Conservation (phyloP, 352 stramenopile species). For the Pythium utonaiense region DNA sequence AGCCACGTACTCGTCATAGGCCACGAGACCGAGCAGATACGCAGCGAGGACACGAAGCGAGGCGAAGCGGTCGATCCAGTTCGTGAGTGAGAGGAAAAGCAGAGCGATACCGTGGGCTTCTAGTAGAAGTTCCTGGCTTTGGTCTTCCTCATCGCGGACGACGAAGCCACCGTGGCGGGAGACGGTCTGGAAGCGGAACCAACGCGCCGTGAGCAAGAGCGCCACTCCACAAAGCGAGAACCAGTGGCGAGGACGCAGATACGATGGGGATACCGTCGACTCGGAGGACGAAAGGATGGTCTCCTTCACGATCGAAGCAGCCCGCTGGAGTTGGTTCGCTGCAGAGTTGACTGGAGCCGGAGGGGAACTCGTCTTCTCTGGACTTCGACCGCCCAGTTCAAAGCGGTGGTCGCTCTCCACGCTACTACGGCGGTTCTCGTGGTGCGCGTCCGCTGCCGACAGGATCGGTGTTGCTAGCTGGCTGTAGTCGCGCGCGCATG, state of each 20-base stretch:
- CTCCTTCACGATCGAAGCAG: conserved; percentile 1
- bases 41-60: conserved; percentile 46
- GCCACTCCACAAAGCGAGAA: conserved; percentile 3
- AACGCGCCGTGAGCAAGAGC: conserved; percentile 3
- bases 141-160: background rate
- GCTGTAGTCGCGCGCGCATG: conserved; percentile 62
- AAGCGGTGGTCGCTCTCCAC: background rate
- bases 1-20: conserved; percentile 38
- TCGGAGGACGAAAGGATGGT: background rate
- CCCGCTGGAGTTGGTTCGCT: conserved; percentile 3
- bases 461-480: conserved; percentile 13
- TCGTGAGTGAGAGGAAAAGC: conserved; percentile 7
- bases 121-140: background rate
- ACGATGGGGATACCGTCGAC: conserved; percentile 18
- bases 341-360: background rate
- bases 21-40: conserved; percentile 47
- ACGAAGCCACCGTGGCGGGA: background rate
- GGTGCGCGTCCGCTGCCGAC: background rate
- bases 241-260: conserved; percentile 54
- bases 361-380: background rate
- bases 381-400: background rate
- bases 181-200: conserved; percentile 3
- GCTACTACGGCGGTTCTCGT: background rate
- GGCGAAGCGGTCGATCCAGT: conserved; percentile 40
- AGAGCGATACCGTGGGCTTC: conserved; percentile 14